A percentile compares a stretch with the other conserved stretches of the same genome.
Conservation (phyloP, 1,284 basidiomycete genomes). For the Ustilago lituana region DNA sequence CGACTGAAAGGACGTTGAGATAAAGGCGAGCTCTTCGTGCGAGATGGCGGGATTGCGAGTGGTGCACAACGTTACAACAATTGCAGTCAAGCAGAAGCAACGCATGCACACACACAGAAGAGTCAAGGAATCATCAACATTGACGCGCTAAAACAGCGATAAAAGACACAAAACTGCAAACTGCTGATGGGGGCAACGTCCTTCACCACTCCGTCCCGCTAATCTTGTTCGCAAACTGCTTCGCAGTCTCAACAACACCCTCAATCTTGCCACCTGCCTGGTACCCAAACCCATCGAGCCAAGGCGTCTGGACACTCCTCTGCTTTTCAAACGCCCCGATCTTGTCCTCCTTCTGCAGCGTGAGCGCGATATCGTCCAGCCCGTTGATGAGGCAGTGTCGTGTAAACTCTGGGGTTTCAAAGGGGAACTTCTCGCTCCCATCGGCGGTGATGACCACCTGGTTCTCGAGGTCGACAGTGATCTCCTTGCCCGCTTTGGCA, state of each 20-base stretch:
- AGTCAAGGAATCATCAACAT: too few species aligned
- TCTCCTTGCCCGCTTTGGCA: slow-evolving; percentile 57
- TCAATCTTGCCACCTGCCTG: slow-evolving; percentile 27
- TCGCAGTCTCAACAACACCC: slow-evolving; percentile 38
- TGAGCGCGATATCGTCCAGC: slow-evolving; percentile 64
- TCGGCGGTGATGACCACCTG: slow-evolving; percentile 55
- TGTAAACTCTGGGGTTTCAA: slow-evolving; percentile 57
- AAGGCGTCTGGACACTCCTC: slow-evolving; percentile 55
- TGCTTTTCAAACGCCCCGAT: slow-evolving; percentile 54
- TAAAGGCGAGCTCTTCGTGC: too few species aligned
- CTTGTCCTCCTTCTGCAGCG: slow-evolving; percentile 54
- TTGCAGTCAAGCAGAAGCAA: too few species aligned
- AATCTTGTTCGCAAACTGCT: slow-evolving; percentile 37
- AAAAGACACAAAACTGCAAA: too few species aligned
- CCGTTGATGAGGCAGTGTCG: slow-evolving; percentile 64
- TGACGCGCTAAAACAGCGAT: too few species aligned
- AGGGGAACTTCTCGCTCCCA: slow-evolving; percentile 50
- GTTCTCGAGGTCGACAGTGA: slow-evolving; percentile 61
- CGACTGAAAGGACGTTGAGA: too few species aligned
- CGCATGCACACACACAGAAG: too few species aligned
- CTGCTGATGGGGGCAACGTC: too few species aligned
- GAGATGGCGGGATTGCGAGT: too few species aligned
- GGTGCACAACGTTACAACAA: too few species aligned
- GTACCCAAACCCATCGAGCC: slow-evolving; percentile 62
- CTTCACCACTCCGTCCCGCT: slow-evolving; percentile 58